phyloP scores from a whole-genome alignment of 345 rosid genomes.

The Citropsis articulata region DNA sequence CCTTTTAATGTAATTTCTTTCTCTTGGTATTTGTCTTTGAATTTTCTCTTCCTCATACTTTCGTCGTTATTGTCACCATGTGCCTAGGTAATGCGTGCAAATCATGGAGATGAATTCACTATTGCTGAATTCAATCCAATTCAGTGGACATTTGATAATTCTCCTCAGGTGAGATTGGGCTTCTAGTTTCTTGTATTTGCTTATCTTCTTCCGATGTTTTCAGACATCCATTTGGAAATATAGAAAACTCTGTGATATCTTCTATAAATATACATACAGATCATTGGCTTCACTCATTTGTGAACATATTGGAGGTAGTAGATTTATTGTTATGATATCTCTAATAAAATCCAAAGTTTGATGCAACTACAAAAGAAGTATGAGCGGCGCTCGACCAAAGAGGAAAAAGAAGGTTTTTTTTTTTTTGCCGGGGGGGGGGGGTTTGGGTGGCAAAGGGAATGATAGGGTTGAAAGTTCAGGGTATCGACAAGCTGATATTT shows the following conservation, averaged over 20 bases:
- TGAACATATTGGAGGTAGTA: background rate
- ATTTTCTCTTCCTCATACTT: background rate
- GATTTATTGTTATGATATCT: background rate
- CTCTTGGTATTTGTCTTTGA: background rate
- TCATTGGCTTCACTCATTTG: background rate
- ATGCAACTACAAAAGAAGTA: background rate
- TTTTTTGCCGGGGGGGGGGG: too few relatives aligned
- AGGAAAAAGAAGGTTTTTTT: too few relatives aligned
- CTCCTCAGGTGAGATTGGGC: conserved; percentile 54
- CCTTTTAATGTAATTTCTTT: background rate
- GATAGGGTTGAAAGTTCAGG: background rate
- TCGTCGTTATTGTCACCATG: conserved; percentile 4
- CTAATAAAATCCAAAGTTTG: background rate
- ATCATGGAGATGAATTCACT: conserved; percentile 70
- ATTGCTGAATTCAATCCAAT: conserved; percentile 69
- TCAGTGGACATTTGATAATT: conserved; percentile 53
- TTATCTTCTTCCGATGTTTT: background rate
- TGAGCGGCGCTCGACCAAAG: too few relatives aligned
- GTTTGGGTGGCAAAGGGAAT: too few relatives aligned
- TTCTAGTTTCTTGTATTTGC: background rate
- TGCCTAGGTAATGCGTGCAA: conserved; percentile 66
- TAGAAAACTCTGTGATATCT: background rate
- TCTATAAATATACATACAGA: background rate
- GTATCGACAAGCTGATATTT: background rate
- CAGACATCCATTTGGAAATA: background rate